Evolutionary conservation across 495 filamentous ascomycete genomes (phyloP), one percentile per base, ranked within the genome.

Genomic region (Daldinia decipiens): DNA sequence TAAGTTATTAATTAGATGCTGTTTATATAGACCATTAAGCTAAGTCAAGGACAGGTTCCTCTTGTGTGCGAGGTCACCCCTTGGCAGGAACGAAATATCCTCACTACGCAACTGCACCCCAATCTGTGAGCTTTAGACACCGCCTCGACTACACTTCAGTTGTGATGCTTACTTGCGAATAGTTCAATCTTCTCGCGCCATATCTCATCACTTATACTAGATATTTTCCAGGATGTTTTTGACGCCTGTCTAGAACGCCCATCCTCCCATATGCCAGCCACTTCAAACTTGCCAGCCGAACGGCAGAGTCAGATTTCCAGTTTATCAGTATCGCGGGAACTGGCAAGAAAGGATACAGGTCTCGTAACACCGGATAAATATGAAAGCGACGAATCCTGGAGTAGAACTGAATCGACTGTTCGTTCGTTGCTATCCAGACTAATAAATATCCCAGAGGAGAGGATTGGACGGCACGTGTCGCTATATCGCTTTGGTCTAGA

Each of bases 401-500:
- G 83, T 3, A 40, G 77, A 36, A 74, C 79, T 2, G 87, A 91
- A 59, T 43, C 24, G 1, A 72, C 70, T 1, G 81, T 93, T 11
- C 83, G 90, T 45, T 78, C 82, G 0, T 82, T 88, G 6, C 77
- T 95, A 36, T 83, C 87, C 1, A 74, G 76, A 24, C 82, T 94
- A 34, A 85, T 88, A 3, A 77, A 80, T 11, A 61, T 79, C 4
- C 79, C 88, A 0, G 69, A 82, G 11, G 76, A 85, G 3, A 81
- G 83, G 19, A 91, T 98, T 27, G 74, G 77, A 2, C 84, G 84
- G 13, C 71, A 79, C 6, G 86, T 87, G 1, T 92, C 88, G 27
- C 93, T 97, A 26, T 96, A 94, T 74, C 87, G 89, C 67, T 86
- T 97, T 27, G 94, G 95, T 2, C 81, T 97, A 47, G 94, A 98